Conservation (phyloP, 345 rosid species). For the Eucalyptus cloeziana region DNA sequence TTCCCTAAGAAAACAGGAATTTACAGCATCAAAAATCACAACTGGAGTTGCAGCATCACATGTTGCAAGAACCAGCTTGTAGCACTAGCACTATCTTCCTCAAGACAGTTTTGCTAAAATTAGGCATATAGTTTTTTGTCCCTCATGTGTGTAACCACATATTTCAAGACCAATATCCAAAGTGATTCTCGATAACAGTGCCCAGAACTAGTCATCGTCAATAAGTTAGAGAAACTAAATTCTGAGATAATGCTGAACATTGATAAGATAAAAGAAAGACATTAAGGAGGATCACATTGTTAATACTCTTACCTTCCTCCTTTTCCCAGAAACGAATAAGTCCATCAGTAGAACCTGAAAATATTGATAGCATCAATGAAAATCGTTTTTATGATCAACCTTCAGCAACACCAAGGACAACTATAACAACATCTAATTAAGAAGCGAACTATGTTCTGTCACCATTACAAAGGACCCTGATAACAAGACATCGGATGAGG, state of each 20-base stretch:
- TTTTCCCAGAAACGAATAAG: conserved; percentile 98
- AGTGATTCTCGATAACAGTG: background rate
- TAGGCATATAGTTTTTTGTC: background rate
- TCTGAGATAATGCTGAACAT: background rate
- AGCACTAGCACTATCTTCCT: background rate
- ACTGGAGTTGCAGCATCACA: background rate
- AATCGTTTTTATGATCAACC: background rate
- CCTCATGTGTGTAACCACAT: background rate
- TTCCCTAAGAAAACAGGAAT: background rate
- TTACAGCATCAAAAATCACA: background rate
- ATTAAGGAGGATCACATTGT: background rate
- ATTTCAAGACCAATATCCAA: background rate
- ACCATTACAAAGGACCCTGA: background rate
- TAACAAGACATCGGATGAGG: background rate
- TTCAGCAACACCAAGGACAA: background rate
- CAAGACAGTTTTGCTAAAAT: background rate
- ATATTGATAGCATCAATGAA: background rate
- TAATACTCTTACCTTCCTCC: conserved; percentile 59
- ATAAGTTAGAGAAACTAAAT: background rate
- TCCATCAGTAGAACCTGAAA: conserved; percentile 94
- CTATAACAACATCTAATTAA: background rate
- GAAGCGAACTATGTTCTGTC: background rate
- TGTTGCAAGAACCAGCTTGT: background rate
- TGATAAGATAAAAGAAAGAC: background rate
- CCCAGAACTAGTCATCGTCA: background rate